A percentile compares a stretch with the other conserved stretches of the same genome.
Evolutionary conservation across 148 eudicot species (phyloP).

Genomic region (Vaccinium macrocarpon): DNA sequence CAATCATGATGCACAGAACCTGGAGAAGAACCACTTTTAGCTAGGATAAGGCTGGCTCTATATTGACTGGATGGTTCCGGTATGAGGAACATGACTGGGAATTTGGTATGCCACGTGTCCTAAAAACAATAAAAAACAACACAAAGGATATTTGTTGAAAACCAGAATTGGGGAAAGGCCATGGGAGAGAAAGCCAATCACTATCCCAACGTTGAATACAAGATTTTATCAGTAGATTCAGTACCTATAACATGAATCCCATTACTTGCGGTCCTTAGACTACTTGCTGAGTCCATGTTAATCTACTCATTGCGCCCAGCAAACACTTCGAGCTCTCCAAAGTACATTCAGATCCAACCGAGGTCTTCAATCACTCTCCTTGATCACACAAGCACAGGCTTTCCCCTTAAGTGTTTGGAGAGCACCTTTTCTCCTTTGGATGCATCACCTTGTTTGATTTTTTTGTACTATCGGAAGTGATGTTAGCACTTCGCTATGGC

Average conservation of each 20-base stretch:
- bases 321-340: too few relatives aligned
- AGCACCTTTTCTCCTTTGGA: too few relatives aligned
- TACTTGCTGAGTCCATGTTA: too few relatives aligned
- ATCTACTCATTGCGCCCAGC: too few relatives aligned
- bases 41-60: neutral
- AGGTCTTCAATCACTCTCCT: too few relatives aligned
- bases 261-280: too few relatives aligned
- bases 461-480: too few relatives aligned
- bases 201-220: neutral
- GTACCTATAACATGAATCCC: neutral
- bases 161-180: neutral
- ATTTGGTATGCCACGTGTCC: neutral
- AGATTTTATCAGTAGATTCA: neutral
- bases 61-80: neutral
- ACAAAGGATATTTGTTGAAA: neutral
- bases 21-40: neutral
- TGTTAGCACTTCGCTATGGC: too few relatives aligned
- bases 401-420: too few relatives aligned
- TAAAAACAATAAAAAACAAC: neutral
- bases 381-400: too few relatives aligned
- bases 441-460: too few relatives aligned
- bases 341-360: too few relatives aligned
- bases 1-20: slow-evolving; percentile 2
- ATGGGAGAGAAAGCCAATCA: neutral
- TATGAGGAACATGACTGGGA: neutral